Evolutionary conservation across 257 asterid genomes (phyloP), one percentile per base, ranked within the genome.

Genomic region (Scutellaria baicalensis): DNA sequence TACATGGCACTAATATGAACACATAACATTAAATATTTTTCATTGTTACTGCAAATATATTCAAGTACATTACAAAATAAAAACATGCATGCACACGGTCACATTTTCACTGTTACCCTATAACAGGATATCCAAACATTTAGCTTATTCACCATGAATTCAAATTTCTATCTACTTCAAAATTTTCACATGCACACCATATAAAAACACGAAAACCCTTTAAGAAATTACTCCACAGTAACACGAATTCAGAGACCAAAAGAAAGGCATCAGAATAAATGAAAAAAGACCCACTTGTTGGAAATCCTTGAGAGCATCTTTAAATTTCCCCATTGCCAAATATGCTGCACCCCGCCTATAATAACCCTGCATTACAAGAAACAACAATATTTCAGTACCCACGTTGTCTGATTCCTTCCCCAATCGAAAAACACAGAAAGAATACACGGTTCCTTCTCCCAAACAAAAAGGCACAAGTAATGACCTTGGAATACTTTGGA

Each of bases 341-440:
- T 86, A 75, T 11, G 99, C 96, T 8, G 98, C 99, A 13, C 99
- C 98, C 18, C 98, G 84, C 85, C 98, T 91, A 68, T 94, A 94
- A 74, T 88, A 89, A 33, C 98, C 98, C 99, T 94, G 85, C 79
- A 81, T 35, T 14, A 38, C 3, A 20, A 71, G 40, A 18, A 61
- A 38, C 8, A 39, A 62, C 59, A 23, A n/a, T n/a, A 70, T 39
- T 10, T 39, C 57, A 77, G 35, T 64, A 27, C 75, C 59, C 40
- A 56, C 60, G 42, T 20, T 58, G 56, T 36, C 18, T 31, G 40
- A 66, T 40, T 70, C 64, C 52, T 56, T 60, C 47, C 39, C 42
- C 57, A 78, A 64, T 69, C 68, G 39, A 62, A 1, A n/a, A 21
- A 12, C 64, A 64, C 6, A 43, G 59, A 9, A 64, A 17, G 35